Percentiles rank a stretch among this genome's conserved stretches.
Conservation (phyloP, 495 filamentous ascomycete species). For the Chaetomium cochliodes region DNA sequence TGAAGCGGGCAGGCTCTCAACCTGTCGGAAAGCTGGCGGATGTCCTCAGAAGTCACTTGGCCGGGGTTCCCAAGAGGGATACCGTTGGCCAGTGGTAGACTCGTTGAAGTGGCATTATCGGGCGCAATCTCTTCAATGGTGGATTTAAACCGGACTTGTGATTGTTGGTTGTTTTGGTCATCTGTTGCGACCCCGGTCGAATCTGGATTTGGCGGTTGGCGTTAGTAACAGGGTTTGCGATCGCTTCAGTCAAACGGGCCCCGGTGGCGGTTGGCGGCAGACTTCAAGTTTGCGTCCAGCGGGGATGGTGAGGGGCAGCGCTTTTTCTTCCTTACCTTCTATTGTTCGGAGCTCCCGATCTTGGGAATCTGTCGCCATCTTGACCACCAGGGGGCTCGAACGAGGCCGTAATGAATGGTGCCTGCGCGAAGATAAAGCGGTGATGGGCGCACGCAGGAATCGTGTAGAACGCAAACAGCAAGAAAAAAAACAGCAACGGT, state of each 20-base stretch:
- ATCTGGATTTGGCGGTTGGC: not conserved
- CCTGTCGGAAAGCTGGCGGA: constrained; percentile 68
- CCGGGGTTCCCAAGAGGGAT: constrained; percentile 34
- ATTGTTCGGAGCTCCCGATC: constrained; percentile 21
- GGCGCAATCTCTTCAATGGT: constrained; percentile 73
- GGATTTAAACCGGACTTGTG: constrained; percentile 74
- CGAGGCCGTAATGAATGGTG: constrained; percentile 1
- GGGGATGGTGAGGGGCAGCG: constrained; percentile 31
- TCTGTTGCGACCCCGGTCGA: constrained; percentile 20
- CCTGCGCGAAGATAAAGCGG: constrained; percentile 14
- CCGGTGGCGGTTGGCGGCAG: not conserved
- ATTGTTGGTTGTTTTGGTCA: constrained; percentile 13
- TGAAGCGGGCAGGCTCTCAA: constrained; percentile 74
- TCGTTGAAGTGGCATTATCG: constrained; percentile 32
- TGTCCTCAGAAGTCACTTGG: constrained; percentile 56
- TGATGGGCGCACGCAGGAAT: constrained; percentile 9
- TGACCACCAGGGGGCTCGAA: constrained; percentile 4
- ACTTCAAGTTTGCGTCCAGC: constrained; percentile 12
- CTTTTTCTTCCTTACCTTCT: constrained; percentile 23
- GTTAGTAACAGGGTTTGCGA: constrained; percentile 20
- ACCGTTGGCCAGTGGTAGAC: constrained; percentile 27
- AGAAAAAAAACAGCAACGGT: constrained; percentile 10
- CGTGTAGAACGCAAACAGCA: constrained; percentile 14
- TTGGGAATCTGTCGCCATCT: constrained; percentile 26
- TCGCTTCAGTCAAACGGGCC: constrained; percentile 16